phyloP scores from a whole-genome alignment of 2,329 filamentous ascomycete genomes.

The Diplodia corticola region DNA sequence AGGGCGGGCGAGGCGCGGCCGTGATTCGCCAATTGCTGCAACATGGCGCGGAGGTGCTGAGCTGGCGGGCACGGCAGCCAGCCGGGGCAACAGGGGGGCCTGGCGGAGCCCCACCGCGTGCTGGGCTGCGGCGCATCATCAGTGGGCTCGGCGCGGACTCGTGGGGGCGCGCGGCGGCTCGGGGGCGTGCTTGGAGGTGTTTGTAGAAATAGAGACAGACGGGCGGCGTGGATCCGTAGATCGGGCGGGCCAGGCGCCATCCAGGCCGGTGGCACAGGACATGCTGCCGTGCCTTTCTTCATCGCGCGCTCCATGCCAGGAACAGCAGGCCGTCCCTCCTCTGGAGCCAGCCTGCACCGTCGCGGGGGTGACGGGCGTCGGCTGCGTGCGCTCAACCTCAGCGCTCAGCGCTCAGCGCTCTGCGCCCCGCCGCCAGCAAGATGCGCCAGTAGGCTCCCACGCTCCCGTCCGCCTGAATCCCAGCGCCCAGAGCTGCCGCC shows the following conservation, averaged over 20 bases:
- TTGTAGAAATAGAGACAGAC: background rate
- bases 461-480: constrained; percentile 4
- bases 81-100: constrained; percentile 4
- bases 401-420: too few relatives aligned
- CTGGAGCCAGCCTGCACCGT: constrained; percentile 1
- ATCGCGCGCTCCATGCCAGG: constrained; percentile 20
- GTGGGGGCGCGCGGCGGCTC: background rate
- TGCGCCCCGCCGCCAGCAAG: constrained; percentile 12
- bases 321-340: constrained; percentile 19
- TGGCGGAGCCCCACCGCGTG: constrained; percentile 1
- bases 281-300: constrained; percentile 22
- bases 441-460: background rate
- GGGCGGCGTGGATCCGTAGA: constrained; percentile 9
- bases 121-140: background rate
- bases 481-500: constrained; percentile 3
- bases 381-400: constrained; percentile 11
- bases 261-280: background rate
- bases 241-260: background rate
- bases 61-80: constrained; percentile 6
- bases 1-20: background rate
- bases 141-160: background rate
- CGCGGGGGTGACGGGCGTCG: background rate
- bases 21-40: constrained; percentile 17
- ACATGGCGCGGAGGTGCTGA: constrained; percentile 8
- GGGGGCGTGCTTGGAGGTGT: background rate